phyloP scores from a whole-genome alignment of 306 rosid genomes.

The Inga laurina region DNA sequence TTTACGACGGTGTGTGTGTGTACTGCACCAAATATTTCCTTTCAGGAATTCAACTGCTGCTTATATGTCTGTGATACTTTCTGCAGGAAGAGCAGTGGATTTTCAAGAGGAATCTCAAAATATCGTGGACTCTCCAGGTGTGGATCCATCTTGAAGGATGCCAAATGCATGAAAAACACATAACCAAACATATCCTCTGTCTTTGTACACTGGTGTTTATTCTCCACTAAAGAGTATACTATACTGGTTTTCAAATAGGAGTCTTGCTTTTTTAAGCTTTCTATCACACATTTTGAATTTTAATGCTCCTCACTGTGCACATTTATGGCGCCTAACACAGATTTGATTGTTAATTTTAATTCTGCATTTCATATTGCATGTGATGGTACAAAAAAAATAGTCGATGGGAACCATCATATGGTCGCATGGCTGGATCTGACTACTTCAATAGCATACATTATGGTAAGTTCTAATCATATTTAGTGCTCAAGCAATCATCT shows the following conservation, averaged over 20 bases:
- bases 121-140: constrained; percentile 95
- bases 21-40: constrained; percentile 21
- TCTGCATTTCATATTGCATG: constrained; percentile 40
- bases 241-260: neutral
- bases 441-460: constrained; percentile 70
- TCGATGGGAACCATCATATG: constrained; percentile 89
- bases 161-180: constrained; percentile 9
- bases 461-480: constrained; percentile 55
- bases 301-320: neutral
- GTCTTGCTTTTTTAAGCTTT: constrained; percentile 1
- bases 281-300: neutral
- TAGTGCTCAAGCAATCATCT: constrained; percentile 26
- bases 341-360: constrained; percentile 31
- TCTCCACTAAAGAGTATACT: constrained; percentile 1
- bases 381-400: constrained; percentile 46
- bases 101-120: constrained; percentile 94
- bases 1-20: constrained; percentile 66
- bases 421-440: constrained; percentile 87
- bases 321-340: constrained; percentile 26
- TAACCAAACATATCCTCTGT: neutral
- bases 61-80: constrained; percentile 37
- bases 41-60: constrained; percentile 18
- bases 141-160: constrained; percentile 25
- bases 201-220: neutral
- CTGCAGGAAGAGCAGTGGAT: constrained; percentile 98